A percentile compares a stretch with the other conserved stretches of the same genome.
Evolutionary conservation across 371 early-diverging fungal species (phyloP).

Genomic region (Mucor piriformis): DNA sequence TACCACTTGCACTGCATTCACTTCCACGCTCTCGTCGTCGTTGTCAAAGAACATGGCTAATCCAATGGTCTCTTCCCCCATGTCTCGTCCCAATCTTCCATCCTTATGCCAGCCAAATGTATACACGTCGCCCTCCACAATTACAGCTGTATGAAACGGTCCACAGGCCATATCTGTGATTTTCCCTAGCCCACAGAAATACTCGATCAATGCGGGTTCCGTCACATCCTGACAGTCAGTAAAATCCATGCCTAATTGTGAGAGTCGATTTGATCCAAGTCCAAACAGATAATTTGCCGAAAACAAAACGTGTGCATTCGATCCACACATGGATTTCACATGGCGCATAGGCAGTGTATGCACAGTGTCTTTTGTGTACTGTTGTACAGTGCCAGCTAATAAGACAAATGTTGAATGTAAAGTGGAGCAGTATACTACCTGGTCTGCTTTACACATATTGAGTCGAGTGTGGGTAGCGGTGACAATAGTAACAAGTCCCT

Average conservation of each 20-base stretch:
- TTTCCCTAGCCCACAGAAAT: conserved; percentile 33
- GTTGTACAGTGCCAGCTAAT: background rate
- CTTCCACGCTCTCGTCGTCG: conserved; percentile 20
- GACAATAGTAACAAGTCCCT: conserved; percentile 4
- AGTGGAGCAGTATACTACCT: conserved; percentile 17
- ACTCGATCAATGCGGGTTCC: conserved; percentile 22
- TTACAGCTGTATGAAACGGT: conserved; percentile 43
- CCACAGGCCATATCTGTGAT: conserved; percentile 28
- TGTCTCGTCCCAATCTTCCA: conserved; percentile 38
- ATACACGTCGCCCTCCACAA: conserved; percentile 37
- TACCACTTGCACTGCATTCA: conserved; percentile 29
- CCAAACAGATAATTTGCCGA: conserved; percentile 27
- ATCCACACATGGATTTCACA: conserved; percentile 21
- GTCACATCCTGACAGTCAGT: conserved; percentile 7
- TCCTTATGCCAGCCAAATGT: conserved; percentile 47
- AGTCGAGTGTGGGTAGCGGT: background rate
- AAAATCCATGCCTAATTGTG: conserved; percentile 38
- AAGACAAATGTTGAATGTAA: conserved; percentile 16
- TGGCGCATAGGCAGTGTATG: conserved; percentile 10
- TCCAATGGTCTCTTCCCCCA: conserved; percentile 13
- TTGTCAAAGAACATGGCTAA: conserved; percentile 27
- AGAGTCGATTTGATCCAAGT: conserved; percentile 44
- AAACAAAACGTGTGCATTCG: conserved; percentile 36
- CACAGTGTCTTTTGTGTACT: background rate
- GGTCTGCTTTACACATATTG: background rate